Conservation (phyloP, 495 filamentous ascomycete genomes). For the Neurospora sp. region DNA sequence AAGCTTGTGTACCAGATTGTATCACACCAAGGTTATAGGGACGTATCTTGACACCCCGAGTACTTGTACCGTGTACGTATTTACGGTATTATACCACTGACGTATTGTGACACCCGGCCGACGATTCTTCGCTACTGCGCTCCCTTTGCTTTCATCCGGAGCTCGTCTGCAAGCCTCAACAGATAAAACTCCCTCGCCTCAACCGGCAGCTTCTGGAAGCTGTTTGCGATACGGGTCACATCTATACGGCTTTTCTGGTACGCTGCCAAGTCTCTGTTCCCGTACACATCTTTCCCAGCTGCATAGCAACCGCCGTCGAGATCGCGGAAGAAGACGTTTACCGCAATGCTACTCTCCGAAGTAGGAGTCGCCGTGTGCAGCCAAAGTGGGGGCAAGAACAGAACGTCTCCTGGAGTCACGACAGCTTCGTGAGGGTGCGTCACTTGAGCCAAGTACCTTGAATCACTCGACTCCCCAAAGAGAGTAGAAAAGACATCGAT, state of each 20-base stretch:
- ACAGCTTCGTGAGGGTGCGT: slow-evolving; percentile 58
- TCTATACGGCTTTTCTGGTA: slow-evolving; percentile 75
- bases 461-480: slow-evolving; percentile 9
- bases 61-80: not conserved
- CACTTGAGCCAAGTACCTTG: slow-evolving; percentile 30
- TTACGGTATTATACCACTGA: not conserved
- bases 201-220: slow-evolving; percentile 55
- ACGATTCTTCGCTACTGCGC: not conserved
- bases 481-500: slow-evolving; percentile 51
- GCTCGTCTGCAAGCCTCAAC: slow-evolving; percentile 60
- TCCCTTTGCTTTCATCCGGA: slow-evolving; percentile 25
- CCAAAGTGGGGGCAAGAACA: slow-evolving; percentile 79
- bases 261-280: slow-evolving; percentile 72
- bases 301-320: slow-evolving; percentile 55
- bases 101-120: not conserved
- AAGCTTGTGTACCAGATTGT: not conserved
- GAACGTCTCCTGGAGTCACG: slow-evolving; percentile 58
- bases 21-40: not conserved
- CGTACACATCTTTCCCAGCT: slow-evolving; percentile 73
- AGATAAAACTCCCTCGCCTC: slow-evolving; percentile 68
- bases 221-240: slow-evolving; percentile 53
- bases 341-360: slow-evolving; percentile 55
- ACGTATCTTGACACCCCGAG: not conserved
- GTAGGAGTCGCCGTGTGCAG: slow-evolving; percentile 65
- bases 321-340: slow-evolving; percentile 80